Evolutionary conservation across 306 rosid species (phyloP), one percentile per base, ranked within the genome.

Genomic region (Sphenostylis stenocarpa): DNA sequence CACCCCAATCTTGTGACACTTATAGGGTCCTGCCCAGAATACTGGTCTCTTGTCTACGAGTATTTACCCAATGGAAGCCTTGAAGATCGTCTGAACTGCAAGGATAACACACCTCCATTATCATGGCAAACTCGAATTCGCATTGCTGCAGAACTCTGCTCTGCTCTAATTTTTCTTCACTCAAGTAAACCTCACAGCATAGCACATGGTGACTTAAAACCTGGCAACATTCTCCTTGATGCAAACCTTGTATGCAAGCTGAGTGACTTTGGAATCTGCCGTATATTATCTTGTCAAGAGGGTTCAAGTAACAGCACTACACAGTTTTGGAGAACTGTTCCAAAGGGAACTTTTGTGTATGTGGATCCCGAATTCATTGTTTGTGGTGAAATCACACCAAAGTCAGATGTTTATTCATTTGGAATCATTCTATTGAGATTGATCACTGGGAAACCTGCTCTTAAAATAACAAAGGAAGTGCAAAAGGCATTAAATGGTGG

Each of bases 11-110:
- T 95, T 31, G 80, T 95, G 71, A 89, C 90, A 21, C 95, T 95
- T 4, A 82, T 92, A 79, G 99, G 99, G 52, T 84, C 89, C 52
- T 92, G 97, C 79, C 81, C 90, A 8, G 96, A 92, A 79, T 72
- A 87, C 12, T 83, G 67, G 80, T 76, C 85, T 68, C 96, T 95
- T 61, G 65, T 95, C 21, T 95, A 92, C 21, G 99, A 95, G 80
- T 92, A 90, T 89, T 86, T 92, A 31, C 89, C 92, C 20, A 90
- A 89, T 52, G 99, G 99, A 79, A 92, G 91, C 84, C 97, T 95
- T 33, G 97, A 90, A 83, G 99, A 95, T 84, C 89, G 86, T 65
- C 92, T 95, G 47, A 77, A 24, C 80, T 86, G 97, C 88, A 87
- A 81, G 82, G 90, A 84, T 33, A 89, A 88, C 43, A 51, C 88